Conservation (phyloP, 169 alveolate genomes). For the Plasmodium yoelii region DNA sequence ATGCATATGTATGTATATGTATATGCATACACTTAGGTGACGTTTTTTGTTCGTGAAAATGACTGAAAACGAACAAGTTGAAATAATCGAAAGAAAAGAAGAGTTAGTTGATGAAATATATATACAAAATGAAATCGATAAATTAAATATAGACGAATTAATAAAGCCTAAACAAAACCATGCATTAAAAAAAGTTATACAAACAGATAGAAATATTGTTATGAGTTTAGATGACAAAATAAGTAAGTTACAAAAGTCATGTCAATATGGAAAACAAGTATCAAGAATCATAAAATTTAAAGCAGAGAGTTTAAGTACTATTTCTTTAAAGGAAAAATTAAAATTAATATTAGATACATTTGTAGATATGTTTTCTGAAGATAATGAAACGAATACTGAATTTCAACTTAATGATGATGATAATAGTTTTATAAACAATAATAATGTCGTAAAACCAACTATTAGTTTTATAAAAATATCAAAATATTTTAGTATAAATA, state of each 20-base stretch:
- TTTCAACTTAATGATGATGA: neutral
- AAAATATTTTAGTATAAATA: conserved; percentile 16
- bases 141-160: conserved; percentile 31
- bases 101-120: conserved; percentile 24
- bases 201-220: conserved; percentile 36
- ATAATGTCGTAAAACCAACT: neutral
- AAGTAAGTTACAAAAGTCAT: conserved; percentile 44
- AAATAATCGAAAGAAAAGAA: neutral
- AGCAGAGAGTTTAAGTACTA: conserved; percentile 68
- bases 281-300: conserved; percentile 46
- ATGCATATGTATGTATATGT: neutral
- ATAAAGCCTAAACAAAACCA: conserved; percentile 57
- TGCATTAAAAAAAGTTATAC: conserved; percentile 45
- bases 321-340: conserved; percentile 32
- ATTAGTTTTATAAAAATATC: conserved; percentile 36
- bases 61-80: no score
- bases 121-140: conserved; percentile 55
- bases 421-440: neutral
- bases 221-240: conserved; percentile 25
- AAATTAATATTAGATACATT: conserved; percentile 26
- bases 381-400: neutral
- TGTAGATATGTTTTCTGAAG: conserved; percentile 5
- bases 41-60: no score
- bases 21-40: neutral
- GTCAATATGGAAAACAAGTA: conserved; percentile 62